Base-by-base conservation (phyloP, 305 asterid genomes). In the Euphrasia arctica region DNA sequence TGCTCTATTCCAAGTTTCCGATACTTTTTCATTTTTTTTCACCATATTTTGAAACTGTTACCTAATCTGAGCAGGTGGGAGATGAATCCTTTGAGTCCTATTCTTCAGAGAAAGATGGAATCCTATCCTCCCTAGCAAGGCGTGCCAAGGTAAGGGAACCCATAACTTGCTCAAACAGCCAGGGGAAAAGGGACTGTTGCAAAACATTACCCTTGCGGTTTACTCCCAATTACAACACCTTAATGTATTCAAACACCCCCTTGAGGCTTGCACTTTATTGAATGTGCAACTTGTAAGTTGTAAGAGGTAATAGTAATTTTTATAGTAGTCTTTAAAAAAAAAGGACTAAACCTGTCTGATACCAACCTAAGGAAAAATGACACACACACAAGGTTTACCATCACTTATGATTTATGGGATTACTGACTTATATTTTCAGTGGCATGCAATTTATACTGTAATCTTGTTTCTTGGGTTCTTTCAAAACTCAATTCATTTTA, bases 81-180 rank as follows among this genome's bases (percentile, higher is more conserved):
- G 99, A 93, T 79, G 94, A 88, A 80, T 93, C 99, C 1, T 88
- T 86, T 1, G 95, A 87, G 71, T 90, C 95, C 36, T 93, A 84
- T 50, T 60, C 58, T 8, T 83, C 84, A 8, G 97, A 93, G 75
- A 93, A 82, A 77, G 93, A 90, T 56, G 95, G 85, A 61, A 93
- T 90, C 43, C 77, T 93, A 31, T 84, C 95, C 54, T 90, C 99
- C 63, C 73, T 93, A 66, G 87, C 87, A 48, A 82, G 90, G 70
- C 96, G 99, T 51, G 97, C 99, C 52, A 79, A 86, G 96, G 99
- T 93, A 66, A 68, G 87, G 70, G 9, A 1, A 9, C 18, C 27
- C 41, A 43, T 9, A 25, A 13, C 55, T 45, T 11, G 18, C 28
- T 25, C 27, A 25, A 25, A 29, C 54, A 62, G n/a, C 7, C 13